Percentiles rank a stretch among this genome's conserved stretches.
Conservation (phyloP, 306 rosid species). For the Inga laurina region DNA sequence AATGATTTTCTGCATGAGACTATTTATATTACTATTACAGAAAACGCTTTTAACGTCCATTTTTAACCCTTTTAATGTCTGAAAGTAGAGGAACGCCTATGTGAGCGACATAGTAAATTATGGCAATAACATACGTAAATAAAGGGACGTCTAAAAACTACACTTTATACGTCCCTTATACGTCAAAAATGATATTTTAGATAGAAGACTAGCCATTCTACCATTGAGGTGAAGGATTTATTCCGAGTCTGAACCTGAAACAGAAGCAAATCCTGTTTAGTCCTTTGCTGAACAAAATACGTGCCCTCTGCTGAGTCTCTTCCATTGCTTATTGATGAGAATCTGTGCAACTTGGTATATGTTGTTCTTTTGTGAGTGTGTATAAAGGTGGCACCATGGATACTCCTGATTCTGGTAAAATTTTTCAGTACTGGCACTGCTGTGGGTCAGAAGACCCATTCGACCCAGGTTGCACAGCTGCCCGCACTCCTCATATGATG, state of each 20-base stretch:
- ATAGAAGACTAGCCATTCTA: conserved; percentile 14
- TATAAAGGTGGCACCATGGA: conserved; percentile 81
- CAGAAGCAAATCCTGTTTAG: conserved; percentile 16
- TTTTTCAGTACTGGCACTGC: conserved; percentile 94
- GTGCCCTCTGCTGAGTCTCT: conserved; percentile 1
- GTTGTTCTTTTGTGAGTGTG: conserved; percentile 66
- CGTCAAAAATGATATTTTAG: not conserved
- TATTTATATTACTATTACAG: too few species aligned
- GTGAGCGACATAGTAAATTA: too few species aligned
- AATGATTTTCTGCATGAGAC: not conserved
- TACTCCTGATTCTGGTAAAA: conserved; percentile 81
- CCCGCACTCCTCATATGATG: conserved; percentile 81
- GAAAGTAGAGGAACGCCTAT: too few species aligned
- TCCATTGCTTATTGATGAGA: conserved; percentile 24
- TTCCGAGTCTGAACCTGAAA: conserved; percentile 2
- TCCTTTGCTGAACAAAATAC: not conserved
- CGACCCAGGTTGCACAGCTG: conserved; percentile 79
- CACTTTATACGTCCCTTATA: too few species aligned
- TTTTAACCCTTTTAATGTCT: too few species aligned
- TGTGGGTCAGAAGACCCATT: conserved; percentile 94
- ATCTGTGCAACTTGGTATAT: conserved; percentile 8
- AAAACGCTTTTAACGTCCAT: too few species aligned
- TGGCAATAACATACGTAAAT: too few species aligned
- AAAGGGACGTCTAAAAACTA: too few species aligned
- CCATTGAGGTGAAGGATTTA: conserved; percentile 20